Percentiles rank a stretch among this genome's conserved stretches.
phyloP scores from a whole-genome alignment of 1,139 yeast genomes.

The Lipomyces yarrowii region DNA sequence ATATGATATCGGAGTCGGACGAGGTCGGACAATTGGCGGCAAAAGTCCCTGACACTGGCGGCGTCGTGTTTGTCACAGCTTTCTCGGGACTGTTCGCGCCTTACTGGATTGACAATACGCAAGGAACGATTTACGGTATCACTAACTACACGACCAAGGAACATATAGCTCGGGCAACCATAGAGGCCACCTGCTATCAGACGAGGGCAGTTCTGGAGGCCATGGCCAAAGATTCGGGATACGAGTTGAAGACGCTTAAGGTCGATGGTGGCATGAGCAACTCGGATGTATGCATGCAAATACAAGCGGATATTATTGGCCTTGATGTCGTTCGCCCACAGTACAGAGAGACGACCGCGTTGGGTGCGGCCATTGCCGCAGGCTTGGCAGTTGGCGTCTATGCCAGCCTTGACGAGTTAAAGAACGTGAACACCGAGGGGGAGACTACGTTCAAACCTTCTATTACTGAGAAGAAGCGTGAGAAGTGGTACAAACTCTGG shows the following conservation, averaged over 20 bases:
- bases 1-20: conserved; percentile 75
- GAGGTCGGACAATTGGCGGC: conserved; percentile 91
- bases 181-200: conserved; percentile 94
- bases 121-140: conserved; percentile 91
- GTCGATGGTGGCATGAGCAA: conserved; percentile 97
- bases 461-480: conserved; percentile 62
- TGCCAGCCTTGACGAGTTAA: conserved; percentile 71
- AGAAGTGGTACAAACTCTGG: conserved; percentile 74
- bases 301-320: conserved; percentile 88
- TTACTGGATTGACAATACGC: conserved; percentile 91
- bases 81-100: conserved; percentile 95
- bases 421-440: conserved; percentile 44
- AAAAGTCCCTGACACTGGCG: conserved; percentile 79
- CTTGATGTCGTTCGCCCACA: conserved; percentile 80
- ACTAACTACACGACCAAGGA: conserved; percentile 85
- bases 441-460: conserved; percentile 59
- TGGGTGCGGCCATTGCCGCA: conserved; percentile 96
- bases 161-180: conserved; percentile 90
- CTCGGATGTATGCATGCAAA: conserved; percentile 89
- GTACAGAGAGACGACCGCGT: conserved; percentile 88
- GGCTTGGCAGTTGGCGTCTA: conserved; percentile 81
- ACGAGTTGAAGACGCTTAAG: conserved; percentile 51
- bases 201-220: conserved; percentile 88
- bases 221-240: conserved; percentile 82
- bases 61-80: conserved; percentile 94